A percentile compares a stretch with the other conserved stretches of the same genome.
Evolutionary conservation across 1,284 basidiomycete genomes (phyloP).

Genomic region (Blastosporella zonata): DNA sequence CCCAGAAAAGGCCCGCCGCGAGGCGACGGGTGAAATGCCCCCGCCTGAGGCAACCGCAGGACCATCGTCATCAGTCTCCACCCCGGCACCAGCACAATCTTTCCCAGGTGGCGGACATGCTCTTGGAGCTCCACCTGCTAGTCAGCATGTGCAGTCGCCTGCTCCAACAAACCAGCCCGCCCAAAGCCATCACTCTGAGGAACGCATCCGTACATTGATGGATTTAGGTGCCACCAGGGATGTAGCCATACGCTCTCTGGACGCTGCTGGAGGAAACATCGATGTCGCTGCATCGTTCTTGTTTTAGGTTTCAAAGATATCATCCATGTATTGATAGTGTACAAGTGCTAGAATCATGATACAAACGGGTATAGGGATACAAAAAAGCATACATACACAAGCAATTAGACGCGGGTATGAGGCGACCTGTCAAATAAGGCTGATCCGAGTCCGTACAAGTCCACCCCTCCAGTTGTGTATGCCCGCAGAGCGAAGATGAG

Average conservation of each 20-base stretch:
- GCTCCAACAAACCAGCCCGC: constrained; percentile 12
- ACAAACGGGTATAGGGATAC: constrained; percentile 11
- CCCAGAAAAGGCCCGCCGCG: constrained; percentile 68
- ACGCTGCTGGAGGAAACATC: constrained; percentile 82
- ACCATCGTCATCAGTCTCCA: constrained; percentile 17
- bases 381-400: constrained; percentile 7
- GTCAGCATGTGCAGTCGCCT: constrained; percentile 6
- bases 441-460: constrained; percentile 73
- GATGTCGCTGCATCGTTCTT: constrained; percentile 87
- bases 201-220: constrained; percentile 56
- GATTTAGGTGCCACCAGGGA: constrained; percentile 74
- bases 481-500: constrained; percentile 74
- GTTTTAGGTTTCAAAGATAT: constrained; percentile 46
- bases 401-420: too few relatives aligned
- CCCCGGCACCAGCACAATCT: constrained; percentile 13
- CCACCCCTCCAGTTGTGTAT: constrained; percentile 88
- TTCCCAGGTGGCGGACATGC: constrained; percentile 68
- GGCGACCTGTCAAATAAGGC: constrained; percentile 57
- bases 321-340: constrained; percentile 19
- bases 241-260: constrained; percentile 73
- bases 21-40: constrained; percentile 17
- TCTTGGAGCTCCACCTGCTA: constrained; percentile 32
- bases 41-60: constrained; percentile 20
- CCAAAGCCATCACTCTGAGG: constrained; percentile 43
- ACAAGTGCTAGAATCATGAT: constrained; percentile 17